Conservation (phyloP, 2,329 filamentous ascomycete genomes). For the Colletotrichum siamense region DNA sequence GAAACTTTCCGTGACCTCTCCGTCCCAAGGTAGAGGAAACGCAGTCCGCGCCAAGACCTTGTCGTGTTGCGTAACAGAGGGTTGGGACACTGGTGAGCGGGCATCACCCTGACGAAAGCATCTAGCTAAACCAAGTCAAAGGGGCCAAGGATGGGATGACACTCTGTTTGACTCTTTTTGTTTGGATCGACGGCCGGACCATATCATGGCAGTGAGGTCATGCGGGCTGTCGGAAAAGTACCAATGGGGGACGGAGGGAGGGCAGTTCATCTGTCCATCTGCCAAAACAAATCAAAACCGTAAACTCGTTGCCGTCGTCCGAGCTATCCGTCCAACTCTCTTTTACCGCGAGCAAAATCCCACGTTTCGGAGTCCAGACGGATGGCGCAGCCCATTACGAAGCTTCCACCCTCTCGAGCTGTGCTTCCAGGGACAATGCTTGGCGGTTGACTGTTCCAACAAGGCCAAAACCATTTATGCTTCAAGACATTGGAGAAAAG, state of each 20-base stretch:
- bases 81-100: background rate
- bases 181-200: background rate
- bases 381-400: constrained; percentile 17
- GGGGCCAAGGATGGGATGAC: constrained; percentile 9
- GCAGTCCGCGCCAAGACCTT: background rate
- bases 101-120: background rate
- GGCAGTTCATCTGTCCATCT: constrained; percentile 3
- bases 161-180: background rate
- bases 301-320: background rate
- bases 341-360: background rate
- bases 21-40: background rate
- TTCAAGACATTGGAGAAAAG: constrained; percentile 13
- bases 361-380: constrained; percentile 15
- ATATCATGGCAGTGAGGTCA: background rate
- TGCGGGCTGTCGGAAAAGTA: background rate
- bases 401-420: background rate
- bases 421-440: constrained; percentile 1
- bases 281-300: background rate
- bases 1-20: background rate
- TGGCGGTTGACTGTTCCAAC: background rate
- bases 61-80: constrained; percentile 3
- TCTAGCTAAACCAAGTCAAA: background rate
- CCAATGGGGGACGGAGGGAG: background rate
- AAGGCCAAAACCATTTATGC: constrained; percentile 13
- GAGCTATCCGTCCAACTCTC: constrained; percentile 16